Evolutionary conservation across 2,329 filamentous ascomycete species (phyloP).

Genomic region (Pyricularia grisea): DNA sequence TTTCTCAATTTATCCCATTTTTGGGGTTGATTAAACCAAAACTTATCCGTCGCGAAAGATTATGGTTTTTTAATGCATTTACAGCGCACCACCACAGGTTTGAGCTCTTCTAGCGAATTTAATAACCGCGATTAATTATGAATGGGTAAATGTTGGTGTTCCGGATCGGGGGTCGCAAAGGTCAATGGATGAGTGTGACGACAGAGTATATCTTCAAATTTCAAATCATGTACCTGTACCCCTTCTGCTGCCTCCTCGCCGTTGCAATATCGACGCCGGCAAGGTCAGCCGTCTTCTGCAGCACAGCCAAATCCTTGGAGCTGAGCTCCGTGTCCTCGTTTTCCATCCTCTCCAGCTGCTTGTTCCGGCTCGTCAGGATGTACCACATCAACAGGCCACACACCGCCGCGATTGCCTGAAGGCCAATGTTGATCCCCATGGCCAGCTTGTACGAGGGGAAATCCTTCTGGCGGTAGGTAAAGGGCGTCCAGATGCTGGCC

Average conservation of each 20-base stretch:
- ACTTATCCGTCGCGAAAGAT: too few relatives aligned
- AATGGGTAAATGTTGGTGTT: too few relatives aligned
- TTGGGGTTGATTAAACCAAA: too few relatives aligned
- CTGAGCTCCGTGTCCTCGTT: background rate
- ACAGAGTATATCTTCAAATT: too few relatives aligned
- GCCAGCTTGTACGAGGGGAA: constrained; percentile 37
- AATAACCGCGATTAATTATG: too few relatives aligned
- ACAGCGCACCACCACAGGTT: too few relatives aligned
- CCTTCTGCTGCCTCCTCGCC: background rate
- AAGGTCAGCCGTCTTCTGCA: background rate
- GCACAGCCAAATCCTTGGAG: background rate
- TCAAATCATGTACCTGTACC: background rate
- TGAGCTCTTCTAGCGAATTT: too few relatives aligned
- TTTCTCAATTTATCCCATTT: too few relatives aligned
- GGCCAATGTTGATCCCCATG: constrained; percentile 50
- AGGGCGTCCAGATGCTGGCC: constrained; percentile 31
- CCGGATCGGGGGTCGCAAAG: too few relatives aligned
- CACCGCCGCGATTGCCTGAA: constrained; percentile 50
- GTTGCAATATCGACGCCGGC: background rate
- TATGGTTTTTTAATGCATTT: too few relatives aligned
- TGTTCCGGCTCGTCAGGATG: constrained; percentile 51
- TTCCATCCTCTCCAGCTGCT: constrained; percentile 34
- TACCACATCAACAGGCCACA: constrained; percentile 43
- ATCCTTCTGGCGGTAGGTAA: constrained; percentile 5
- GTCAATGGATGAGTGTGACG: too few relatives aligned